Percentiles rank a stretch among this genome's conserved stretches.
These are phyloP conservation scores for Letharia columbiana DNA, from an alignment of 495 filamentous ascomycete genomes.

Conservation along the genomic window DNA sequence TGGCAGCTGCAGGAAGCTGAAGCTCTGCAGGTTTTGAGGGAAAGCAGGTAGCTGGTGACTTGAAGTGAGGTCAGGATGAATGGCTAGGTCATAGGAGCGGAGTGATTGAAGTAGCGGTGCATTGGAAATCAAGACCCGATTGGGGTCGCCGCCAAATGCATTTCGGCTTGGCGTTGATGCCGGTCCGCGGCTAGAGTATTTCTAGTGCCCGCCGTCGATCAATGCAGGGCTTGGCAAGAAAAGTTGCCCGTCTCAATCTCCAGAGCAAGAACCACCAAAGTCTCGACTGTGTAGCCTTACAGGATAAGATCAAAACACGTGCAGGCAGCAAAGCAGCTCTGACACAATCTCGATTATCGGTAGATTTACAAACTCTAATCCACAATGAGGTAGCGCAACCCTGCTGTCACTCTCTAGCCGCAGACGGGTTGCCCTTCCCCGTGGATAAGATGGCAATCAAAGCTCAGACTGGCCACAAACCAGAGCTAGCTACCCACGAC, in stretches of 20 bases:
- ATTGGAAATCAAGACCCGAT: conserved; percentile 2
- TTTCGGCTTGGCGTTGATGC: background rate
- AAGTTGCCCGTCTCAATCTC: too few species aligned
- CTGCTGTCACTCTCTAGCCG: too few species aligned
- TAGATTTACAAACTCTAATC: background rate
- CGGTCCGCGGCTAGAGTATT: background rate
- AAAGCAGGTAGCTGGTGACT: background rate
- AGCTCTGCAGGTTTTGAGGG: background rate
- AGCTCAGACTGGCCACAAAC: background rate
- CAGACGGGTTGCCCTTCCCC: background rate
- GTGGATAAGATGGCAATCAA: background rate
- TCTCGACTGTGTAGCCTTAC: too few species aligned
- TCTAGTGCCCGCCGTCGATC: background rate
- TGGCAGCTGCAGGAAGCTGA: background rate
- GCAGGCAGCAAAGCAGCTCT: too few species aligned
- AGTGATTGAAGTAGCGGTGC: background rate
- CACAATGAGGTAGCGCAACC: background rate
- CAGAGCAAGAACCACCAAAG: too few species aligned
- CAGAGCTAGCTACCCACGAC: background rate
- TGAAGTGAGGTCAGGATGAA: background rate
- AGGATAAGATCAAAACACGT: too few species aligned
- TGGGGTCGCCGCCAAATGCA: background rate
- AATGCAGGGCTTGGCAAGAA: background rate
- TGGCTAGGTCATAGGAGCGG: background rate
- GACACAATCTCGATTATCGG: background rate